Conservation (phyloP, 1,284 basidiomycete species). For the Phenoliferia sp. region DNA sequence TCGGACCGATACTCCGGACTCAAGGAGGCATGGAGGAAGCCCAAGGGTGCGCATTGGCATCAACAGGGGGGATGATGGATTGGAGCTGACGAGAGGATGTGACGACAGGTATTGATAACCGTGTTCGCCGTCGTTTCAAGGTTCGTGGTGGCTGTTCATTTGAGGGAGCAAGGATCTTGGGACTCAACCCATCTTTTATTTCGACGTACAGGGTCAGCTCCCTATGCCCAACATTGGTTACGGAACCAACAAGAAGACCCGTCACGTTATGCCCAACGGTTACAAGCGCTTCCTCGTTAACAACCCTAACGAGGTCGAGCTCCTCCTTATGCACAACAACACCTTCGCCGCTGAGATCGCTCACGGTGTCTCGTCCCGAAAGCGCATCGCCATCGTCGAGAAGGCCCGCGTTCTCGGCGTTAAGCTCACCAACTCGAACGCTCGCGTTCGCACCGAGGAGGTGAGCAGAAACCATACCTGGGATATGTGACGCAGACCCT, state of each 20-base stretch:
- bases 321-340: slow-evolving; percentile 97
- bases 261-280: slow-evolving; percentile 89
- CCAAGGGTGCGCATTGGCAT: slow-evolving; percentile 33
- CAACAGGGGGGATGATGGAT: slow-evolving; percentile 10
- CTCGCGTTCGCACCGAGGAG: slow-evolving; percentile 96
- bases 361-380: slow-evolving; percentile 93
- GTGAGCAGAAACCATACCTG: too few relatives aligned
- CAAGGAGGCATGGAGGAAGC: slow-evolving; percentile 89
- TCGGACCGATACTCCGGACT: slow-evolving; percentile 92
- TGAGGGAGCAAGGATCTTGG: background rate
- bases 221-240: slow-evolving; percentile 80
- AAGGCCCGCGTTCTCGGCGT: slow-evolving; percentile 56
- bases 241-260: slow-evolving; percentile 63
- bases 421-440: slow-evolving; percentile 87
- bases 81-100: background rate
- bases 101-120: slow-evolving; percentile 39
- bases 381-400: slow-evolving; percentile 88
- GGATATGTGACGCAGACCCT: background rate
- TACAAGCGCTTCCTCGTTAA: slow-evolving; percentile 75
- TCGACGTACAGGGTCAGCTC: slow-evolving; percentile 15
- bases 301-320: slow-evolving; percentile 85
- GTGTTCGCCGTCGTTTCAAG: slow-evolving; percentile 88
- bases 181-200: background rate
- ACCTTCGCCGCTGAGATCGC: slow-evolving; percentile 94
- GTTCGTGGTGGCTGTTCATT: background rate